Conservation (phyloP, 2,329 filamentous ascomycete genomes). For the Thermoascus crustaceus region DNA sequence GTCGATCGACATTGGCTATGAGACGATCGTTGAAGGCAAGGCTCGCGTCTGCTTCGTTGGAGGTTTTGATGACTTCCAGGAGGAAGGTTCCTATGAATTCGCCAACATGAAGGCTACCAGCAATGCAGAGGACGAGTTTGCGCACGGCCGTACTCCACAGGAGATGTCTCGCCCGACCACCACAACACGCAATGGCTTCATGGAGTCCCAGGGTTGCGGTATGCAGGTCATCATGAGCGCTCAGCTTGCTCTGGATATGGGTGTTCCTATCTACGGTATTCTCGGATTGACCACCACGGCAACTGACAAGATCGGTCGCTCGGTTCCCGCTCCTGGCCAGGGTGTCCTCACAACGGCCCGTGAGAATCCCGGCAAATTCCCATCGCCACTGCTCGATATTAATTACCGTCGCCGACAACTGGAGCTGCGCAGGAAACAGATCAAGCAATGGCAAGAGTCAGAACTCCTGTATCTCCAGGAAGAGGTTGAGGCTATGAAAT, state of each 20-base stretch:
- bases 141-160: constrained; percentile 84
- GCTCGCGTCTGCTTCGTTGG: constrained; percentile 94
- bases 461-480: constrained; percentile 90
- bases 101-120: constrained; percentile 99
- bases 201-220: constrained; percentile 98
- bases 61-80: constrained; percentile 98
- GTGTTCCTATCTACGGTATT: constrained; percentile 93
- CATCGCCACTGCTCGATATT: constrained; percentile 91
- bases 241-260: constrained; percentile 93
- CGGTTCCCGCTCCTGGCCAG: constrained; percentile 90
- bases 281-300: constrained; percentile 89
- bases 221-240: constrained; percentile 98
- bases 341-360: constrained; percentile 94
- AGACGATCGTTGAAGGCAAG: constrained; percentile 98
- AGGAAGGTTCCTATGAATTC: constrained; percentile 98
- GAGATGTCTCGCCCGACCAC: constrained; percentile 98
- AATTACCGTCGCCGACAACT: constrained; percentile 95
- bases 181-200: constrained; percentile 94
- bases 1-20: constrained; percentile 94
- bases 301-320: constrained; percentile 98
- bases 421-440: constrained; percentile 84
- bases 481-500: constrained; percentile 84
- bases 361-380: constrained; percentile 84
- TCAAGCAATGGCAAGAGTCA: constrained; percentile 93
- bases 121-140: constrained; percentile 94